Percentiles rank a stretch among this genome's conserved stretches.
Evolutionary conservation across 1,139 yeast species (phyloP).

Genomic region (Arxiozyma slooffiae): DNA sequence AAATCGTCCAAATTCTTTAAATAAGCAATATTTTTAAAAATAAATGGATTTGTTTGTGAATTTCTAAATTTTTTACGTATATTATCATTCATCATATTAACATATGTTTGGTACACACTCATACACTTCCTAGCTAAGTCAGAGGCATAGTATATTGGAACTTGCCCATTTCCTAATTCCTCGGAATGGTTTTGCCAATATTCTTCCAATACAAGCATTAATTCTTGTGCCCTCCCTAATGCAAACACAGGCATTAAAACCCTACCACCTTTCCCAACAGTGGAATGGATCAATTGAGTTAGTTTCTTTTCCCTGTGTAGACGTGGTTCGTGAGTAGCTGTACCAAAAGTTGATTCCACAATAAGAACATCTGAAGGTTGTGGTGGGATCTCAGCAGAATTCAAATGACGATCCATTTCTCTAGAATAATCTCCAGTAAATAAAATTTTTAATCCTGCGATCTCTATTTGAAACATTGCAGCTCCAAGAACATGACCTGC

Average conservation of each 20-base stretch:
- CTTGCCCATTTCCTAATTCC: conserved; percentile 61
- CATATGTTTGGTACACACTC: conserved; percentile 94
- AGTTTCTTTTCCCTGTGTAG: conserved; percentile 75
- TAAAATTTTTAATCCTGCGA: conserved; percentile 79
- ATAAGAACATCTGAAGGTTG: conserved; percentile 80
- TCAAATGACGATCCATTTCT: conserved; percentile 90
- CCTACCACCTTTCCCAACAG: conserved; percentile 82
- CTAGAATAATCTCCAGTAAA: conserved; percentile 96
- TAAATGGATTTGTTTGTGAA: conserved; percentile 74
- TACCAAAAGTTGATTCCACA: conserved; percentile 94
- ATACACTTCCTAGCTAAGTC: conserved; percentile 89
- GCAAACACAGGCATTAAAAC: conserved; percentile 93
- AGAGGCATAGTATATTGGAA: conserved; percentile 74
- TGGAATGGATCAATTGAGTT: conserved; percentile 73
- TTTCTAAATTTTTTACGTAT: conserved; percentile 73
- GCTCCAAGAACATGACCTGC: conserved; percentile 99
- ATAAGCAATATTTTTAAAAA: conserved; percentile 75
- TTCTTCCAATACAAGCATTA: conserved; percentile 79
- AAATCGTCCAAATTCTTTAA: conserved; percentile 71
- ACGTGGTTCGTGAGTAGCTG: conserved; percentile 92
- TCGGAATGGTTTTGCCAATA: conserved; percentile 82
- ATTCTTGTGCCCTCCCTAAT: conserved; percentile 91
- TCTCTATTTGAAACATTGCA: conserved; percentile 91
- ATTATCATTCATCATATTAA: conserved; percentile 92
- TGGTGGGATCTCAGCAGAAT: conserved; percentile 91